A percentile compares a stretch with the other conserved stretches of the same genome.
Evolutionary conservation across 2,329 filamentous ascomycete genomes (phyloP).

Genomic region (Penicillium sp.): DNA sequence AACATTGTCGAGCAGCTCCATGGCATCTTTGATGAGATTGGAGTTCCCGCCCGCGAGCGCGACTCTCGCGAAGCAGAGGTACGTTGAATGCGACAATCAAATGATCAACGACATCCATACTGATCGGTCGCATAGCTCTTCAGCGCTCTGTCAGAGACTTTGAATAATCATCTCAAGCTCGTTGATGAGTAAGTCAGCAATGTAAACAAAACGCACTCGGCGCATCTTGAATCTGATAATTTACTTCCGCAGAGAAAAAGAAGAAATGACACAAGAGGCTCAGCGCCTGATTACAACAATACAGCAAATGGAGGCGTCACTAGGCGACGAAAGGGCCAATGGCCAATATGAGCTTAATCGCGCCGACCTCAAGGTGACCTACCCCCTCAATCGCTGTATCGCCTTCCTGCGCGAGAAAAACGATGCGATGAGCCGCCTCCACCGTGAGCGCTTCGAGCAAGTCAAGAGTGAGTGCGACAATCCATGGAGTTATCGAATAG

Average conservation of each 20-base stretch:
- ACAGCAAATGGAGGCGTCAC: slow-evolving; percentile 86
- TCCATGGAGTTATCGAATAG: not conserved
- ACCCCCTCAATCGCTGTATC: slow-evolving; percentile 77
- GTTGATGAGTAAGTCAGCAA: slow-evolving; percentile 62
- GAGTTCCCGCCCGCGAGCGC: slow-evolving; percentile 88
- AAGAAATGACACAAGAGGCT: slow-evolving; percentile 84
- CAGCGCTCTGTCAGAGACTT: slow-evolving; percentile 81
- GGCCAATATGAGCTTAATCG: slow-evolving; percentile 64
- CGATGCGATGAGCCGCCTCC: slow-evolving; percentile 71
- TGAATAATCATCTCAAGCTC: slow-evolving; percentile 82
- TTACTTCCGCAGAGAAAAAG: slow-evolving; percentile 65
- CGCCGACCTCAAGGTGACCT: slow-evolving; percentile 73
- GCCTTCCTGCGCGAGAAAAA: slow-evolving; percentile 83
- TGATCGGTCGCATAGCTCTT: slow-evolving; percentile 65
- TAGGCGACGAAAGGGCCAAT: slow-evolving; percentile 70
- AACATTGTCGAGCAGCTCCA: slow-evolving; percentile 91
- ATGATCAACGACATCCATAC: not conserved
- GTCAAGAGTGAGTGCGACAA: slow-evolving; percentile 71
- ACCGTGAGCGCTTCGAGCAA: slow-evolving; percentile 90
- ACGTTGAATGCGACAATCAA: slow-evolving; percentile 30
- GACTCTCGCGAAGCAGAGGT: slow-evolving; percentile 88
- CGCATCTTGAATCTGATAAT: slow-evolving; percentile 9
- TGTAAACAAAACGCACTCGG: slow-evolving; percentile 2
- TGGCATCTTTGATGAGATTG: slow-evolving; percentile 95
- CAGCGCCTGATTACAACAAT: slow-evolving; percentile 81